Evolutionary conservation across 805 yeast species (phyloP), one percentile per base, ranked within the genome.

Genomic region (Blastobotrys peoriensis): DNA sequence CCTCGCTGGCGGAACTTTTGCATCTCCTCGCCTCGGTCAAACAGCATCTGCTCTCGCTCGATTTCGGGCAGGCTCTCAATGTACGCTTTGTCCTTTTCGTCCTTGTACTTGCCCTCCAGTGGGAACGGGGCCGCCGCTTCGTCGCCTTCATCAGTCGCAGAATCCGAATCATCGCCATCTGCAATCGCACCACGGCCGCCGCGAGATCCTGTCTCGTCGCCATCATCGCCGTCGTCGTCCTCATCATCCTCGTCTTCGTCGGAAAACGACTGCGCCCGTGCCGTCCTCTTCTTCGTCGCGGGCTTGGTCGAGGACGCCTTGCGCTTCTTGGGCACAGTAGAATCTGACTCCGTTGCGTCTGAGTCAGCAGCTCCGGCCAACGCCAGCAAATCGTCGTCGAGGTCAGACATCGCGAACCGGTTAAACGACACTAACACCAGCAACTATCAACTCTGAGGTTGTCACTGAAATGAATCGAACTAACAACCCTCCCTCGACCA

Each of bases 381-480:
- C 17, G 96, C 98, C 61, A 91, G 76, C 68, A 93, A 76, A 75
- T 93, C 98, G 63, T 91, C 98, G 62, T 89, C 97, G 60, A 87
- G 39, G 61, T 79, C 95, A 49, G 89, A 81, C 94, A 85, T 85
- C n/a, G n/a, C n/a, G n/a, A n/a, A n/a, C n/a, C n/a, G 13, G 13
- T 13, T 8, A 9, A 13, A 13, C 37, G 9, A 16, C 10, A 34
- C 16, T 34, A 34, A 15, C 9, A 10, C n/a, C n/a, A 9, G 17
- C 17, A 36, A 8, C 17, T 33, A 15, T n/a, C n/a, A n/a, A n/a
- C n/a, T n/a, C n/a, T n/a, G n/a, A n/a, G n/a, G n/a, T n/a, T n/a
- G n/a, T n/a, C n/a, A n/a, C n/a, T n/a, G n/a, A n/a, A n/a, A n/a
- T n/a, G n/a, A n/a, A n/a, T n/a, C n/a, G n/a, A n/a, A n/a, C n/a